These are phyloP conservation scores for Glycine soja DNA, from an alignment of 306 rosid species.

Conservation along the genomic window DNA sequence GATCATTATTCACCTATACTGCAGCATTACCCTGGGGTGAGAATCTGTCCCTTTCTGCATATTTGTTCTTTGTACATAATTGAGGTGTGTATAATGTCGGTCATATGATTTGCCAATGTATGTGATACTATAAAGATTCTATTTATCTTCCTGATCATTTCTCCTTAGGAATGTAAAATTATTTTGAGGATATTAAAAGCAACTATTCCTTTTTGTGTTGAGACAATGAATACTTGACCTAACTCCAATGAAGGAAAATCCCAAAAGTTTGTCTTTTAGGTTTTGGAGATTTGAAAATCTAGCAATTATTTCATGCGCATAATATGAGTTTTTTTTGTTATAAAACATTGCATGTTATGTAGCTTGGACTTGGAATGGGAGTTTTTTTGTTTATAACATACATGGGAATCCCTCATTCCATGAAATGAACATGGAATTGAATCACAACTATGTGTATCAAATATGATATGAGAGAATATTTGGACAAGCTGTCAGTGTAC, in stretches of 20 bases:
- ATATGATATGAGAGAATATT: too few relatives aligned
- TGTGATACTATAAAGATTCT: not conserved
- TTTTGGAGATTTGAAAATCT: not conserved
- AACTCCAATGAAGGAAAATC: conserved; percentile 10
- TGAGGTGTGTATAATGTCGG: conserved; percentile 8
- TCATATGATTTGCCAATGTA: not conserved
- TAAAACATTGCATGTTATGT: not conserved
- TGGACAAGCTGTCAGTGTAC: not conserved
- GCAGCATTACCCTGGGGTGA: conserved; percentile 96
- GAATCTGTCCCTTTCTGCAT: conserved; percentile 41
- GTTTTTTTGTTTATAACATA: not conserved
- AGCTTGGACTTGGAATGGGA: not conserved
- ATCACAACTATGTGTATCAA: too few relatives aligned
- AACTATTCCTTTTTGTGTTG: not conserved
- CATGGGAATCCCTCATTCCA: not conserved
- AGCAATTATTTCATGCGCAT: not conserved
- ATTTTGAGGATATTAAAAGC: not conserved
- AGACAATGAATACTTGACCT: conserved; percentile 8
- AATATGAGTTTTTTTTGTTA: not conserved
- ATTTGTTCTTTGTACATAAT: conserved; percentile 3
- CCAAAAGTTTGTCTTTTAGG: not conserved
- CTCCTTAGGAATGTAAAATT: not conserved
- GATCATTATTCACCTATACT: conserved; percentile 94
- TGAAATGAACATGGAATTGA: not conserved
- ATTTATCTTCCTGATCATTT: conserved; percentile 17